A percentile compares a stretch with the other conserved stretches of the same genome.
These are phyloP conservation scores for Fusarium sp. DNA, from an alignment of 2,329 filamentous ascomycete species.

Conservation along the genomic window DNA sequence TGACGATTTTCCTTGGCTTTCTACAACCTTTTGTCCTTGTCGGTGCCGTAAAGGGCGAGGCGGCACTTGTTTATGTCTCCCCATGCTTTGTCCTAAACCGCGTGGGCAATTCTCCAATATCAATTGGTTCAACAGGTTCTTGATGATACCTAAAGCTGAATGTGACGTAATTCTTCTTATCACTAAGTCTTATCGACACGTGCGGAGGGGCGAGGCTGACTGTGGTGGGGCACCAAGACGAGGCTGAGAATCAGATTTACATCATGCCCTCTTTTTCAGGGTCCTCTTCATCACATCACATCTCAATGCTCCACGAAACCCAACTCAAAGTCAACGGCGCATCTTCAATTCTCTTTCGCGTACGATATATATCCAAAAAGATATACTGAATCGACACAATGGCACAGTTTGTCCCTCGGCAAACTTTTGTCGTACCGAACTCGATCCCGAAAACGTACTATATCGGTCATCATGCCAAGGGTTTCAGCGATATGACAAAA, in stretches of 20 bases:
- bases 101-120: conserved; percentile 29
- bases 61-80: background rate
- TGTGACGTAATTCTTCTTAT: conserved; percentile 35
- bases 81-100: conserved; percentile 8
- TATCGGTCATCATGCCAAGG: conserved; percentile 89
- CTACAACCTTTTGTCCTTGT: background rate
- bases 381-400: conserved; percentile 25
- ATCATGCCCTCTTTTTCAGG: conserved; percentile 21
- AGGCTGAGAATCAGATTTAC: conserved; percentile 35
- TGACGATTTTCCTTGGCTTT: conserved; percentile 16
- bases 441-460: conserved; percentile 92
- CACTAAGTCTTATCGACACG: conserved; percentile 32
- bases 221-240: background rate
- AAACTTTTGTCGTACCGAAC: conserved; percentile 75
- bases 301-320: background rate
- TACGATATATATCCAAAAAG: conserved; percentile 6
- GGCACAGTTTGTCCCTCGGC: conserved; percentile 76
- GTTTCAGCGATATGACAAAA: conserved; percentile 81
- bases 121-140: conserved; percentile 41
- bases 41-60: conserved; percentile 7
- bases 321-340: background rate
- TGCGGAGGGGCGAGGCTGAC: conserved; percentile 23
- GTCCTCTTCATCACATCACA: conserved; percentile 8
- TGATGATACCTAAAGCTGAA: background rate
- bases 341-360: background rate